phyloP scores from a whole-genome alignment of 2,329 filamentous ascomycete species.

The Penicillium sp. region DNA sequence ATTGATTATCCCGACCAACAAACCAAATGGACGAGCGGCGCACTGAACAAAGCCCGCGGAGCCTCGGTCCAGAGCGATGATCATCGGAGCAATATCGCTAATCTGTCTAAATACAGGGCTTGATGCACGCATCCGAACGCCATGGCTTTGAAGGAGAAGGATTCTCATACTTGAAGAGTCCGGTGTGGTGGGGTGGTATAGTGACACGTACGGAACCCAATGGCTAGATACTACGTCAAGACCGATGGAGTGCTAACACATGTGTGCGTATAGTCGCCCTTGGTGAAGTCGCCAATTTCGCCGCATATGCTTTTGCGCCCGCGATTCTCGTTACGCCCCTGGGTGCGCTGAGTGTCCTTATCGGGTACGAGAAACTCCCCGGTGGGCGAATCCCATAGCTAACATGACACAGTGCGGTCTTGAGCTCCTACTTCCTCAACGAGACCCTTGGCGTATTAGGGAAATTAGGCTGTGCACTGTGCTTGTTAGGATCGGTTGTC shows the following conservation, averaged over 20 bases:
- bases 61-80: background rate
- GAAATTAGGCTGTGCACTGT: constrained; percentile 93
- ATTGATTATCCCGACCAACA: background rate
- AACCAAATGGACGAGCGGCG: background rate
- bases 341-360: constrained; percentile 89
- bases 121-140: constrained; percentile 84
- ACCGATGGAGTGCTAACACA: constrained; percentile 26
- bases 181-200: constrained; percentile 97
- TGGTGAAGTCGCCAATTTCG: constrained; percentile 95
- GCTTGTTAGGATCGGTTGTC: constrained; percentile 91
- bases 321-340: constrained; percentile 97
- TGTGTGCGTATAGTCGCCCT: constrained; percentile 65
- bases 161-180: constrained; percentile 88
- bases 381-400: constrained; percentile 14
- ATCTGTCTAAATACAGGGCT: constrained; percentile 57
- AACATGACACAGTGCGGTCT: constrained; percentile 64
- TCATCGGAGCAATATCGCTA: constrained; percentile 13
- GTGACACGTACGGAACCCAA: constrained; percentile 66
- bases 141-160: constrained; percentile 98
- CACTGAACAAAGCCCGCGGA: background rate
- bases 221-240: background rate
- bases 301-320: constrained; percentile 95
- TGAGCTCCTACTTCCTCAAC: constrained; percentile 90
- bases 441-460: constrained; percentile 88
- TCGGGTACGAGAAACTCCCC: constrained; percentile 56